These are phyloP conservation scores for Phialocephala subalpina DNA, from an alignment of 2,329 filamentous ascomycete genomes.

Conservation along the genomic window DNA sequence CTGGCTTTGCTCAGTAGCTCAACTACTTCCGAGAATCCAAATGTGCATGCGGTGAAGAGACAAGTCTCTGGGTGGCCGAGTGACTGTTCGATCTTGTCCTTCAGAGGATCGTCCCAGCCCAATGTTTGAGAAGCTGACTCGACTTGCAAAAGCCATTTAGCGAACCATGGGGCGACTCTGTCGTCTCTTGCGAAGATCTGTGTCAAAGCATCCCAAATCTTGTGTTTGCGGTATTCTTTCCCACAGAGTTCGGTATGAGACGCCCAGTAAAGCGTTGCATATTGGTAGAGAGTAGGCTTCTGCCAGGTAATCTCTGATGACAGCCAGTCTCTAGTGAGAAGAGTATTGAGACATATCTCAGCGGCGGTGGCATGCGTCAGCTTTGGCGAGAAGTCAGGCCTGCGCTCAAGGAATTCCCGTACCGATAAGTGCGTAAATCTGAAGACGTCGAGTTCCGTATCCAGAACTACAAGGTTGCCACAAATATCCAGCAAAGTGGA, in stretches of 20 bases:
- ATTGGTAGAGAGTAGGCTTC: not conserved
- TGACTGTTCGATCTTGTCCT: slow-evolving; percentile 1
- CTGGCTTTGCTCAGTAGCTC: not conserved
- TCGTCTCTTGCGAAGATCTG: not conserved
- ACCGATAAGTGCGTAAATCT: slow-evolving; percentile 23
- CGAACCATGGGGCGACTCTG: not conserved
- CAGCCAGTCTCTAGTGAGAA: not conserved
- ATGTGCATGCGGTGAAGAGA: slow-evolving; percentile 1
- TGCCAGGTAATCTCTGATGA: not conserved
- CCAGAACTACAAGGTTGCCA: slow-evolving; percentile 20
- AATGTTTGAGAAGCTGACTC: not conserved
- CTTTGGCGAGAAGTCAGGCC: not conserved
- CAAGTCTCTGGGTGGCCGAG: not conserved
- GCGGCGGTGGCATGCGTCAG: not conserved
- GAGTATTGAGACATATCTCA: not conserved
- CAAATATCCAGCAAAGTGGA: slow-evolving; percentile 17
- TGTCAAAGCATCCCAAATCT: not conserved
- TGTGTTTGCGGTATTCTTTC: not conserved
- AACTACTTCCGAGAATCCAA: not conserved
- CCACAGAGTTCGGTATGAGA: not conserved
- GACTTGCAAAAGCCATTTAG: not conserved
- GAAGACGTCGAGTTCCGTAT: slow-evolving; percentile 10
- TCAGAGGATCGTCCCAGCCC: not conserved
- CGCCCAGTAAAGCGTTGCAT: slow-evolving; percentile 1
- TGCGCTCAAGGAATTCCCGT: slow-evolving; percentile 16